Base-by-base conservation (phyloP, 2,329 filamentous ascomycete species). In the Neoarthrinium moseri region DNA sequence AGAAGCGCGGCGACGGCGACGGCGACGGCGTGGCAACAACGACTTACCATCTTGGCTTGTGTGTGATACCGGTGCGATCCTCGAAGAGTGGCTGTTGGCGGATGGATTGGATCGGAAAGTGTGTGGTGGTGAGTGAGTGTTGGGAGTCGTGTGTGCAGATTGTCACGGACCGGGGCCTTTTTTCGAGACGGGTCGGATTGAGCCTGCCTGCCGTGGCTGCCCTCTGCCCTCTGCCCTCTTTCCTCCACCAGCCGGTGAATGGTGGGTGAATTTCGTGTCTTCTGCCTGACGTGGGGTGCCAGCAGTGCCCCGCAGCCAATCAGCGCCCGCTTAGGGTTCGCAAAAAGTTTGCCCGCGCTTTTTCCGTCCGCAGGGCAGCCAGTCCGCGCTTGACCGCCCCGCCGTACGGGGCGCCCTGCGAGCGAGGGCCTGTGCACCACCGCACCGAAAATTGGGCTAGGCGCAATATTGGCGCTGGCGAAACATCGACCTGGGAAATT, bases 41-140 rank as follows among this genome's bases (percentile, higher is more conserved):
- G 59, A 72, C 80, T 72, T 67, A 83, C 80, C 80, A 83, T 83
- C 71, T 79, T 82, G 74, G 67, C 27, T 34, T 67, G 72, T 68
- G 64, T 64, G 65, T 68, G 68, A 66, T 77, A 79, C 78, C 79
- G 78, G 76, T 69, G 73, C 78, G 78, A 83, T 83, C 80, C 80
- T 83, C 80, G 80, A 83, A 83, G 80, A 82, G 78, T 69, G 49
- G 50, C 51, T 50, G 52, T 55, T 62, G 56, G 50, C 54, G 58
- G 57, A 33, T 48, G 42, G 40, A 48, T 33, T 39, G 26, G 30
- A 26, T 38, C 42, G 20, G 34, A 53, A 49, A 43, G 50, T 48
- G 51, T 21, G 42, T 56, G 54, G 54, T 52, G 50, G 49, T 46
- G 51, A 47, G 50, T 53, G 46, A 42, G 41, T 46, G 44, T 51